Evolutionary conservation across 345 rosid species (phyloP).

Genomic region (Reutealis trisperma): DNA sequence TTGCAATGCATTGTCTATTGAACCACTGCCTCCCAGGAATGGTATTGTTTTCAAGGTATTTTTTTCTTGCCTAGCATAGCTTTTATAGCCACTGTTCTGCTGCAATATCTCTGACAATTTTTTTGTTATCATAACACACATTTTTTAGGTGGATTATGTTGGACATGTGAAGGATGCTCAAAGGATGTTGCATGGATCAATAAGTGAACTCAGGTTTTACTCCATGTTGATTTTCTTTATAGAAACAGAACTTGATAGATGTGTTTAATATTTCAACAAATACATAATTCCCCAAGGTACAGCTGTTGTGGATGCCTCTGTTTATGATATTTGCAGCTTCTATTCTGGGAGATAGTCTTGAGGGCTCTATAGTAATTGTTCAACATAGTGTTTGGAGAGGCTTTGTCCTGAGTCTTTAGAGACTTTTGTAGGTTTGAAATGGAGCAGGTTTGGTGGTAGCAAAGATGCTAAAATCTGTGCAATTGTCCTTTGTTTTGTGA

Average conservation of each 20-base stretch:
- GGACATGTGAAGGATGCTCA: conserved; percentile 72
- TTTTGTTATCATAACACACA: conserved; percentile 12
- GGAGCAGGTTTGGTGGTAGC: neutral
- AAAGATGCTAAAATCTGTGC: neutral
- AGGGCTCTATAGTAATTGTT: neutral
- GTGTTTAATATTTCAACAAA: neutral
- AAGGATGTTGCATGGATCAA: conserved; percentile 64
- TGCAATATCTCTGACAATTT: conserved; percentile 17
- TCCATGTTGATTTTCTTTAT: conserved; percentile 6
- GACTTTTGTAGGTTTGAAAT: neutral
- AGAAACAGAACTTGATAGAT: neutral
- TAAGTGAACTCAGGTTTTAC: conserved; percentile 74
- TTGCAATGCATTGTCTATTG: conserved; percentile 64
- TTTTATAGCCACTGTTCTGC: conserved; percentile 12
- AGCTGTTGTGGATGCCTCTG: neutral
- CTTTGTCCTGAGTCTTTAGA: neutral
- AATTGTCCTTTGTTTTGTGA: neutral
- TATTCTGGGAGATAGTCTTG: neutral
- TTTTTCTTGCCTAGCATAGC: conserved; percentile 7
- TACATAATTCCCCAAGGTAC: neutral
- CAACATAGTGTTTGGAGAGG: neutral
- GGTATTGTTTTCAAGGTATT: conserved; percentile 59
- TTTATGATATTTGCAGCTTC: neutral
- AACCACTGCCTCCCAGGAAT: conserved; percentile 41
- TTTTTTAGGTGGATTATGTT: conserved; percentile 78